phyloP scores from a whole-genome alignment of 805 yeast genomes.

The Ogataea parapolymorpha region DNA sequence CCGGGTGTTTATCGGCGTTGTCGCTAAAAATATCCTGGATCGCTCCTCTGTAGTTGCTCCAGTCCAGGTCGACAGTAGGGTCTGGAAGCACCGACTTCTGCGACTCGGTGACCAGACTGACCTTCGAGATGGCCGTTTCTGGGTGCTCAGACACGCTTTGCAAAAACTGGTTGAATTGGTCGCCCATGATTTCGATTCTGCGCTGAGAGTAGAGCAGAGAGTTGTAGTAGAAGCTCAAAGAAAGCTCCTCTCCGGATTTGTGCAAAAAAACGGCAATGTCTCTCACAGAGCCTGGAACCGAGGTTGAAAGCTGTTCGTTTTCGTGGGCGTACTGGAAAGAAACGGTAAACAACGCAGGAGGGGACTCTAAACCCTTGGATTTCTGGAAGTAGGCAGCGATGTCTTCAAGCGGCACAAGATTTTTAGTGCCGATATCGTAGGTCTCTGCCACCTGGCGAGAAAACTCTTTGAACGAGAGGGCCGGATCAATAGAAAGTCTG shows the following conservation, averaged over 20 bases:
- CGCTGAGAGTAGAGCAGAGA: constrained; percentile 66
- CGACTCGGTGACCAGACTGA: constrained; percentile 64
- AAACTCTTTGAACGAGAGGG: constrained; percentile 52
- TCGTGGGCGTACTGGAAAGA: constrained; percentile 48
- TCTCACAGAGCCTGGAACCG: constrained; percentile 53
- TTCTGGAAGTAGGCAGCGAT: constrained; percentile 50
- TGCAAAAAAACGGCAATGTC: constrained; percentile 58
- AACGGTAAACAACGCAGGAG: constrained; percentile 63
- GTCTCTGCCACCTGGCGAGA: constrained; percentile 42
- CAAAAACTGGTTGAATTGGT: constrained; percentile 63
- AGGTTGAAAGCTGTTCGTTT: constrained; percentile 41
- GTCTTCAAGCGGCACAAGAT: constrained; percentile 50
- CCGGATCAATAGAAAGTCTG: constrained; percentile 58
- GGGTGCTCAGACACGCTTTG: constrained; percentile 37
- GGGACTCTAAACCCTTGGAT: constrained; percentile 47
- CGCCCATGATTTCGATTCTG: constrained; percentile 66
- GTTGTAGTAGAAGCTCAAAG: constrained; percentile 61
- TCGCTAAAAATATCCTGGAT: constrained; percentile 92
- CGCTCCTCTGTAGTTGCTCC: constrained; percentile 90
- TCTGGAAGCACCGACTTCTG: constrained; percentile 71
- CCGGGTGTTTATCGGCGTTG: constrained; percentile 83
- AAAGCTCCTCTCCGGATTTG: constrained; percentile 23
- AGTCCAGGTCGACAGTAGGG: constrained; percentile 82
- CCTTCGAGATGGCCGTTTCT: constrained; percentile 48
- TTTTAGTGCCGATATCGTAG: constrained; percentile 32